Conservation (phyloP, 306 rosid genomes). For the Rosa rugosa region DNA sequence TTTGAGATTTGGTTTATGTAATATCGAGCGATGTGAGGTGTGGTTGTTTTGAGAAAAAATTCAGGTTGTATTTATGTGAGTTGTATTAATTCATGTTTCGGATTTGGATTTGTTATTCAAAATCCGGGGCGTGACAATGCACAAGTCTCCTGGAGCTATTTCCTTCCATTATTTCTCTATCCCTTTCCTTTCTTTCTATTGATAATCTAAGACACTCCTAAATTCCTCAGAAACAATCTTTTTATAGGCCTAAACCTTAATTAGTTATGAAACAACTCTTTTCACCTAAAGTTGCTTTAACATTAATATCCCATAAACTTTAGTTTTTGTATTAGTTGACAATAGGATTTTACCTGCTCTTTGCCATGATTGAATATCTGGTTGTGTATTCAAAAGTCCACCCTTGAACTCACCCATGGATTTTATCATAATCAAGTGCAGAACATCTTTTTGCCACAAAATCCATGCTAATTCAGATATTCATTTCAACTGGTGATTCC, state of each 20-base stretch:
- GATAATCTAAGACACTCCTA: background rate
- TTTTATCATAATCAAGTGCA: background rate
- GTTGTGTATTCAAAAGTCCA: background rate
- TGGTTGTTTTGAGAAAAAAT: too few relatives aligned
- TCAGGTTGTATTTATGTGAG: too few relatives aligned
- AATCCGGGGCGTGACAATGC: too few relatives aligned
- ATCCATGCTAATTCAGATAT: background rate
- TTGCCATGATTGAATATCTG: background rate
- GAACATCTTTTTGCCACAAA: background rate
- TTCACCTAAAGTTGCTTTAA: background rate
- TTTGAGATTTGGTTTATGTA: too few relatives aligned
- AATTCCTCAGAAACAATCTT: background rate
- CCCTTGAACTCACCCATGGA: background rate
- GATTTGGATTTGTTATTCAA: too few relatives aligned
- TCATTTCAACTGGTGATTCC: background rate
- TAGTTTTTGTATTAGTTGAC: background rate
- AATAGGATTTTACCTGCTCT: background rate
- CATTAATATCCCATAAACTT: background rate
- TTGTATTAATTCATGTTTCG: too few relatives aligned
- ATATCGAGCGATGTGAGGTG: too few relatives aligned
- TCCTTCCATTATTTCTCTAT: background rate
- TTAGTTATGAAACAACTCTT: background rate
- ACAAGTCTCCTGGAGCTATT: background rate
- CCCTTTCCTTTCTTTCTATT: background rate
- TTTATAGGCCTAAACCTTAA: background rate